Evolutionary conservation across 305 asterid genomes (phyloP).

Genomic region (Solanum hybrid): DNA sequence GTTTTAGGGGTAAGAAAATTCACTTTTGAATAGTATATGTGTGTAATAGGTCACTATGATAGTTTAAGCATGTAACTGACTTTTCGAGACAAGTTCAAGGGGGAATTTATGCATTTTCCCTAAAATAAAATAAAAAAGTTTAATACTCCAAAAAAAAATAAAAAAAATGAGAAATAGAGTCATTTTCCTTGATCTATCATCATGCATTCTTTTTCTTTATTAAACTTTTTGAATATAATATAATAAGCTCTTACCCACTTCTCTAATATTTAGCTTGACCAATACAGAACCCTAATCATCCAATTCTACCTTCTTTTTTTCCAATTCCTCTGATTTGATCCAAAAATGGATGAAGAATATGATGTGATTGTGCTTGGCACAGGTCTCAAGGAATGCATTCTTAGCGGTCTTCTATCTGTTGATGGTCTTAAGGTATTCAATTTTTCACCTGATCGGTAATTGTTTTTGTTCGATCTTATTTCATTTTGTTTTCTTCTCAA

Average conservation of each 20-base stretch:
- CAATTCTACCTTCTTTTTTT: neutral
- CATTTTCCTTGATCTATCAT: neutral
- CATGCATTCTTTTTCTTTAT: neutral
- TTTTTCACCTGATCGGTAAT: neutral
- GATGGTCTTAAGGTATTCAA: constrained; percentile 77
- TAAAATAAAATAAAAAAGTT: too few relatives aligned
- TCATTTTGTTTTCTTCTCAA: neutral
- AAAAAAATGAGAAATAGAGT: neutral
- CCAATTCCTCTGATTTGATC: constrained; percentile 3
- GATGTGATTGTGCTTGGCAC: constrained; percentile 95
- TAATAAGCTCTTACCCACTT: neutral
- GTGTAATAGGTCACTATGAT: too few relatives aligned
- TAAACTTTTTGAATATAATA: neutral
- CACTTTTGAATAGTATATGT: too few relatives aligned
- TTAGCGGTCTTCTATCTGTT: constrained; percentile 96
- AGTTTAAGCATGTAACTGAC: too few relatives aligned
- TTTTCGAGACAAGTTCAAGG: too few relatives aligned
- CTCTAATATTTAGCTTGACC: neutral
- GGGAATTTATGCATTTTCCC: too few relatives aligned
- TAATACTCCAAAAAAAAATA: neutral
- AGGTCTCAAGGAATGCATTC: constrained; percentile 96
- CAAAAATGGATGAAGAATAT: constrained; percentile 86
- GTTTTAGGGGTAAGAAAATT: too few relatives aligned
- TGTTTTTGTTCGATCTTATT: neutral
- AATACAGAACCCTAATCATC: neutral